Percentiles rank a stretch among this genome's conserved stretches.
Conservation (phyloP, 2,329 filamentous ascomycete species). For the Ophiostoma sp. region DNA sequence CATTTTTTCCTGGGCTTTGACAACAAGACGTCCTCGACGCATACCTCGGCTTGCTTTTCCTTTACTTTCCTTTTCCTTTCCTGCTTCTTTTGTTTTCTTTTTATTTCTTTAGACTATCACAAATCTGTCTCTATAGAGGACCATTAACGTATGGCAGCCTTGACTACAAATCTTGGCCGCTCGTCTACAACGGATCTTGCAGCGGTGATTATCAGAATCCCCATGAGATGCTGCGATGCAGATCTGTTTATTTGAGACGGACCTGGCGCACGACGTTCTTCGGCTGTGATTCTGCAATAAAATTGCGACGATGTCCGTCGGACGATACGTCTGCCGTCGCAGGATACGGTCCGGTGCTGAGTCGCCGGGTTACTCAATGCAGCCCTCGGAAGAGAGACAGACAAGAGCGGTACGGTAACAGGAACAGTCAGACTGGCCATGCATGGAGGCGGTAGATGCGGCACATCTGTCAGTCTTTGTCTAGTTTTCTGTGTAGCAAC, state of each 20-base stretch:
- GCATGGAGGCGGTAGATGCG: neutral
- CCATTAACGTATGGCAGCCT: neutral
- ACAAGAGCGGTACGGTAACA: no score
- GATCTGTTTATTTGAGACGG: neutral
- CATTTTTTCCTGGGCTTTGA: neutral
- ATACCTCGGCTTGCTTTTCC: neutral
- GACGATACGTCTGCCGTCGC: neutral
- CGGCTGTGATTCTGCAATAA: neutral
- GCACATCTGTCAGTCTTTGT: neutral
- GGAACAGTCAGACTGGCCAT: neutral
- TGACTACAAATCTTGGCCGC: neutral
- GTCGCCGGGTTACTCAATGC: neutral
- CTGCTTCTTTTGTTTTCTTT: neutral
- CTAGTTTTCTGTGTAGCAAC: neutral
- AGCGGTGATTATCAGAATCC: no score
- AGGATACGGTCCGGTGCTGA: neutral
- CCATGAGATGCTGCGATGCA: no score
- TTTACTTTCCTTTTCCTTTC: neutral
- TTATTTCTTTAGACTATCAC: neutral
- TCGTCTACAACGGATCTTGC: neutral
- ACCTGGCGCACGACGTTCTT: neutral
- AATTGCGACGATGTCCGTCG: neutral
- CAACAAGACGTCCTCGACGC: neutral
- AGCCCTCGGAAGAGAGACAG: neutral
- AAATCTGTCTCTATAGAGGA: neutral